These are phyloP conservation scores for Dendrocalamus latiflorus DNA, from an alignment of 202 grass and related monocot genomes.

Conservation along the genomic window DNA sequence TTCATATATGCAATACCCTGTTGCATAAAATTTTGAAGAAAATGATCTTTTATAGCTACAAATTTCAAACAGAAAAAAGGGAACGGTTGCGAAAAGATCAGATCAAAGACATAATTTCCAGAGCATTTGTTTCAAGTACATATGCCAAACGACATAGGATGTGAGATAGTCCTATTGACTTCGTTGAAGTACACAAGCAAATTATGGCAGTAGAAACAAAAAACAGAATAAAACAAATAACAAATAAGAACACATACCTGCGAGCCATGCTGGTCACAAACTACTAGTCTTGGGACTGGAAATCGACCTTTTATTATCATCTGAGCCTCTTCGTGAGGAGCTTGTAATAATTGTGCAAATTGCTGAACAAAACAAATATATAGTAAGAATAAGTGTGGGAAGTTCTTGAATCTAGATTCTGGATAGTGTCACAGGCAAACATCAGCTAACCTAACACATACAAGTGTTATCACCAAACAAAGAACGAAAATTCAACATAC, in stretches of 20 bases:
- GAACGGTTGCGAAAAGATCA: not conserved
- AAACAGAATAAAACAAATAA: slow-evolving; percentile 2
- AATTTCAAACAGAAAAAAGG: not conserved
- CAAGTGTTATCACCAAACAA: not conserved
- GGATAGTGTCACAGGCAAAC: not conserved
- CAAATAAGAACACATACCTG: slow-evolving; percentile 51
- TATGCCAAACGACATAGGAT: not conserved
- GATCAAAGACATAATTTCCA: not conserved
- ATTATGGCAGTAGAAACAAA: not conserved
- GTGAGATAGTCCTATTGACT: not conserved
- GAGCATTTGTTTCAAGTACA: not conserved
- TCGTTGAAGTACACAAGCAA: not conserved
- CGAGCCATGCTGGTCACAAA: slow-evolving; percentile 97
- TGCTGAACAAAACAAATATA: slow-evolving; percentile 37
- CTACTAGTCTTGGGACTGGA: slow-evolving; percentile 90
- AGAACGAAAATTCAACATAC: not conserved
- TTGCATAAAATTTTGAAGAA: not conserved
- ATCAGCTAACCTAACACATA: not conserved
- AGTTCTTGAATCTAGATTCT: not conserved
- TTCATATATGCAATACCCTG: not conserved
- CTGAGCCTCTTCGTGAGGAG: slow-evolving; percentile 80
- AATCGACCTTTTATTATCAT: slow-evolving; percentile 86
- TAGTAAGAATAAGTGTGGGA: not conserved
- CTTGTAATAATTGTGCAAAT: slow-evolving; percentile 86
- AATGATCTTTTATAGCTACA: not conserved